Conservation (phyloP, 176 grass and related monocot species). For the Cenchrus fungigraminus region DNA sequence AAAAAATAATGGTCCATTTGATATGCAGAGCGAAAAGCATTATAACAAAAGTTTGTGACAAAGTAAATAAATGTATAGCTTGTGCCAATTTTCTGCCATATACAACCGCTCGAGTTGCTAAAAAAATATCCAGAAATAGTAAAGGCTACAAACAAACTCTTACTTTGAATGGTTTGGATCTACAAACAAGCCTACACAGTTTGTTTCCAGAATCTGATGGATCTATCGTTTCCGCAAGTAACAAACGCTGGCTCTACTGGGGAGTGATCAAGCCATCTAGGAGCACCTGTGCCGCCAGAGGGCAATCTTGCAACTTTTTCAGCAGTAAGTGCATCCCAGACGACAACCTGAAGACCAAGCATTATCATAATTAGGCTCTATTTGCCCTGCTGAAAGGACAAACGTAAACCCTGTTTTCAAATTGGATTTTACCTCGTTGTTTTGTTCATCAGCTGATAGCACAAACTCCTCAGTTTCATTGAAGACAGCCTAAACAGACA, state of each 20-base stretch:
- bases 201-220: conserved; percentile 90
- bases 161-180: conserved; percentile 2
- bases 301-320: conserved; percentile 78
- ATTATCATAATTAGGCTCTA: conserved; percentile 6
- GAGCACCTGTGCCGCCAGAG: conserved; percentile 71
- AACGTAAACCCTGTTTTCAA: neutral
- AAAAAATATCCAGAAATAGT: conserved; percentile 9
- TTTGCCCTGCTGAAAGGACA: conserved; percentile 22
- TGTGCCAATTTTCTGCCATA: conserved; percentile 20
- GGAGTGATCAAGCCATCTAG: conserved; percentile 87
- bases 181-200: conserved; percentile 49
- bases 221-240: conserved; percentile 85
- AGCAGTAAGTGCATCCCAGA: conserved; percentile 84
- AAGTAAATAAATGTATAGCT: conserved; percentile 4
- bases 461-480: conserved; percentile 84
- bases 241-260: conserved; percentile 71
- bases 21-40: neutral
- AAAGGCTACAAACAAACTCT: neutral
- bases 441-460: conserved; percentile 80
- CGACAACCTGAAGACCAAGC: conserved; percentile 59
- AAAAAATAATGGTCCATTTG: neutral
- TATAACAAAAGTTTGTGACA: neutral
- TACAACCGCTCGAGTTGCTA: conserved; percentile 41
- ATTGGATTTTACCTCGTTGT: conserved; percentile 64
- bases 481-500: conserved; percentile 77